Conservation (phyloP, 2,329 filamentous ascomycete genomes). For the Dothistroma septosporum region DNA sequence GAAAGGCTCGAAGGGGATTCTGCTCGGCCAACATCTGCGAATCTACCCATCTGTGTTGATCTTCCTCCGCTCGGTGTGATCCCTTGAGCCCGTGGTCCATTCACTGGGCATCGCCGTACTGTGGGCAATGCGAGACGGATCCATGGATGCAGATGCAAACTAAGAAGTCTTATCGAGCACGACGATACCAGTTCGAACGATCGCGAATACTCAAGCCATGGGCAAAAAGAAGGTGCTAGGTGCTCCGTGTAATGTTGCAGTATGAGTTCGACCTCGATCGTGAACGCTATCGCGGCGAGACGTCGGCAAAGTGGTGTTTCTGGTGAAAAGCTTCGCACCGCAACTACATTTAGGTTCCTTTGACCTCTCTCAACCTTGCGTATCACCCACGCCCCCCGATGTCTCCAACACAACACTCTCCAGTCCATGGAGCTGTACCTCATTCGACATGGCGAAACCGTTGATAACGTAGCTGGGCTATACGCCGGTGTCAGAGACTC, state of each 20-base stretch:
- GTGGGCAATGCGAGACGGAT: too few relatives aligned
- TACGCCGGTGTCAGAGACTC: slow-evolving; percentile 82
- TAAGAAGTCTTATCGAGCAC: too few relatives aligned
- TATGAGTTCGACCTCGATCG: not conserved
- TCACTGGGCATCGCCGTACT: too few relatives aligned
- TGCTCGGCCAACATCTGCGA: not conserved
- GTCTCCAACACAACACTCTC: not conserved
- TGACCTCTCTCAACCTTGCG: not conserved
- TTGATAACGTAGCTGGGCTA: slow-evolving; percentile 77
- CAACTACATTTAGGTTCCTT: slow-evolving; percentile 2
- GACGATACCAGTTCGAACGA: too few relatives aligned
- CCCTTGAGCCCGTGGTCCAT: too few relatives aligned
- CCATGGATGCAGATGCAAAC: too few relatives aligned
- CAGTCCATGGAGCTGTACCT: slow-evolving; percentile 62
- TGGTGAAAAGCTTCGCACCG: not conserved
- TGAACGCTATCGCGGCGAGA: not conserved
- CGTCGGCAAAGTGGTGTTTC: not conserved
- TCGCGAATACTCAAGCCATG: too few relatives aligned
- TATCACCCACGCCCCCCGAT: not conserved
- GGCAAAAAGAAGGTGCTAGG: too few relatives aligned
- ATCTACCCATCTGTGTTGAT: not conserved
- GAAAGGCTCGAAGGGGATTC: not conserved
- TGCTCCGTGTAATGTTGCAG: not conserved
- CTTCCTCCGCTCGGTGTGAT: too few relatives aligned
- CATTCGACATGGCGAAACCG: slow-evolving; percentile 83